A percentile compares a stretch with the other conserved stretches of the same genome.
These are phyloP conservation scores for Macrocybe gigantea DNA, from an alignment of 768 basidiomycete genomes.

Conservation along the genomic window DNA sequence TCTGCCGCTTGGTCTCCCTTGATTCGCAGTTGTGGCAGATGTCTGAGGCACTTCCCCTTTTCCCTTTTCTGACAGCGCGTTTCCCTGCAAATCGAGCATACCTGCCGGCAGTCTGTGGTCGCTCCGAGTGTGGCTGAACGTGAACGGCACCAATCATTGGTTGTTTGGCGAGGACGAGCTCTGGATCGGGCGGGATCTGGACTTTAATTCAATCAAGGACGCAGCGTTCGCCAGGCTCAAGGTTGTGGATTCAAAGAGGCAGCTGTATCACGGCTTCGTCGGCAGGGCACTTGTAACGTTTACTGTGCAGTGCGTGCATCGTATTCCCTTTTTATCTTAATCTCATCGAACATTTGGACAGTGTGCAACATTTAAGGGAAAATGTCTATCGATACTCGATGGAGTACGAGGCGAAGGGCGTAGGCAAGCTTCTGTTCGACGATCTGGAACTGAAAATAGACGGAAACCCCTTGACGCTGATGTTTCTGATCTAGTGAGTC, in stretches of 20 bases:
- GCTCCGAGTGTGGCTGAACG: constrained; percentile 60
- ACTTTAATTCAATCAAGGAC: constrained; percentile 51
- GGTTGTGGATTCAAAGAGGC: constrained; percentile 33
- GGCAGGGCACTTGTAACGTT: constrained; percentile 55
- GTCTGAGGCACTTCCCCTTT: too few species aligned
- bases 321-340: neutral
- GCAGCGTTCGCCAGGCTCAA: constrained; percentile 50
- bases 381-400: constrained; percentile 48
- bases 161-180: constrained; percentile 60
- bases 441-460: constrained; percentile 47
- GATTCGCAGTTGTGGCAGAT: too few species aligned
- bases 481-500: constrained; percentile 59
- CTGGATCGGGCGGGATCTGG: constrained; percentile 63
- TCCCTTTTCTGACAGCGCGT: constrained; percentile 30
- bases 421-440: constrained; percentile 48
- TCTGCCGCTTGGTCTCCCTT: neutral
- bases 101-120: constrained; percentile 51
- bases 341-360: constrained; percentile 14
- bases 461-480: constrained; percentile 45
- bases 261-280: constrained; percentile 49
- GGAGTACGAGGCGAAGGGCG: constrained; percentile 62
- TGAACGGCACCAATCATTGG: constrained; percentile 53
- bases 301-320: constrained; percentile 37
- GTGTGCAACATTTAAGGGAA: constrained; percentile 43
- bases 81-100: constrained; percentile 52